These are phyloP conservation scores for Xylariaceae sp. DNA, from an alignment of 2,329 filamentous ascomycete genomes.

Conservation along the genomic window DNA sequence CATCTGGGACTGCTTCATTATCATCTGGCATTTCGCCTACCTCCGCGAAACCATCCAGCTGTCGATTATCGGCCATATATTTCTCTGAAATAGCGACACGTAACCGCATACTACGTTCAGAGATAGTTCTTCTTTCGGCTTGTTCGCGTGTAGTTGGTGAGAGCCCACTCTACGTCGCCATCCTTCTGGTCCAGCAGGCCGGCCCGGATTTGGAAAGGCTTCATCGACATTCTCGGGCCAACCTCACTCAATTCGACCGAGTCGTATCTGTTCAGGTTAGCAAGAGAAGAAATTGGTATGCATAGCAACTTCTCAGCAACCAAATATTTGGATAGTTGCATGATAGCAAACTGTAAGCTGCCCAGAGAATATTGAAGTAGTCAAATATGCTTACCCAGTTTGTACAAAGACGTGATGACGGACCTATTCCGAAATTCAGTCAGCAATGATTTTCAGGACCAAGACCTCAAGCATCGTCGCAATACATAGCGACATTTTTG, in stretches of 20 bases:
- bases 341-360: not conserved
- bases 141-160: conserved; percentile 92
- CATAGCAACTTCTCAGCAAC: not conserved
- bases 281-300: not conserved
- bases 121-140: conserved; percentile 94
- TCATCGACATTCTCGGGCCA: conserved; percentile 95
- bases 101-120: conserved; percentile 38
- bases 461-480: not conserved
- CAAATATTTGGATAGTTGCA: not conserved
- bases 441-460: not conserved
- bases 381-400: conserved; percentile 43
- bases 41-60: conserved; percentile 21
- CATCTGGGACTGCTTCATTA: conserved; percentile 17
- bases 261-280: conserved; percentile 57
- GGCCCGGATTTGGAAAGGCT: conserved; percentile 84
- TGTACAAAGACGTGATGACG: conserved; percentile 91
- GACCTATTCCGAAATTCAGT: conserved; percentile 40
- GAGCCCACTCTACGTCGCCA: conserved; percentile 92
- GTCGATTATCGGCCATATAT: conserved; percentile 22
- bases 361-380: not conserved
- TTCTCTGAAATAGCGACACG: conserved; percentile 16
- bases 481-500: not conserved
- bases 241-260: conserved; percentile 86
- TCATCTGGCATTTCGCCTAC: conserved; percentile 24
- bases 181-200: conserved; percentile 92